phyloP scores from a whole-genome alignment of 371 early-diverging fungal genomes.

The Mortierella sp. region DNA sequence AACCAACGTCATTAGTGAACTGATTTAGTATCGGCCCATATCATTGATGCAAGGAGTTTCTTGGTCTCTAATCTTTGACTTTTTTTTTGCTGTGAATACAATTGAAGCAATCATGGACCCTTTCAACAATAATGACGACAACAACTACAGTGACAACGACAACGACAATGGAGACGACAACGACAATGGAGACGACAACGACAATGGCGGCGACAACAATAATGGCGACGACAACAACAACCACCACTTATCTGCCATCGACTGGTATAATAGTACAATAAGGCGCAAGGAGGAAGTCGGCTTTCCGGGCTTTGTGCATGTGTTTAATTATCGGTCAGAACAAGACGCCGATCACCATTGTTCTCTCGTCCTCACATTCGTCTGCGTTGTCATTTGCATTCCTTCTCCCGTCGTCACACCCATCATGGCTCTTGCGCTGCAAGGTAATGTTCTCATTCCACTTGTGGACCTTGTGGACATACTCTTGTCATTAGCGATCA shows the following conservation, averaged over 20 bases:
- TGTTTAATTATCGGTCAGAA: constrained; percentile 13
- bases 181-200: too few species aligned
- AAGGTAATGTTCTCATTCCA: constrained; percentile 10
- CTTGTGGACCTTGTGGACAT: background rate
- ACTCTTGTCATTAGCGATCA: constrained; percentile 20
- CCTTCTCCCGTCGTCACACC: too few species aligned
- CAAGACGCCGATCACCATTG: constrained; percentile 20
- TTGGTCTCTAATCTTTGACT: too few species aligned
- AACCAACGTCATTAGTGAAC: too few species aligned
- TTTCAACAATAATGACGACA: constrained; percentile 6
- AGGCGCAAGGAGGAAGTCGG: constrained; percentile 9
- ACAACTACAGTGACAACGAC: too few species aligned
- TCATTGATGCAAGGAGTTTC: too few species aligned
- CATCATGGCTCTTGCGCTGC: too few species aligned
- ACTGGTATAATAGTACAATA: constrained; percentile 9
- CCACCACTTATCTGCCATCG: constrained; percentile 13
- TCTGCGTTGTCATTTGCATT: too few species aligned
- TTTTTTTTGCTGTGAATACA: constrained; percentile 12
- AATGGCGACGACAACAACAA: constrained; percentile 2
- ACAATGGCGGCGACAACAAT: constrained; percentile 11
- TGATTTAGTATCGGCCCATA: too few species aligned
- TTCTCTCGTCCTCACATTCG: too few species aligned
- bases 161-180: too few species aligned
- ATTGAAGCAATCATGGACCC: constrained; percentile 11
- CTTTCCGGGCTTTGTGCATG: too few species aligned